phyloP scores from a whole-genome alignment of 257 asterid species.

The Paulownia fortunei region DNA sequence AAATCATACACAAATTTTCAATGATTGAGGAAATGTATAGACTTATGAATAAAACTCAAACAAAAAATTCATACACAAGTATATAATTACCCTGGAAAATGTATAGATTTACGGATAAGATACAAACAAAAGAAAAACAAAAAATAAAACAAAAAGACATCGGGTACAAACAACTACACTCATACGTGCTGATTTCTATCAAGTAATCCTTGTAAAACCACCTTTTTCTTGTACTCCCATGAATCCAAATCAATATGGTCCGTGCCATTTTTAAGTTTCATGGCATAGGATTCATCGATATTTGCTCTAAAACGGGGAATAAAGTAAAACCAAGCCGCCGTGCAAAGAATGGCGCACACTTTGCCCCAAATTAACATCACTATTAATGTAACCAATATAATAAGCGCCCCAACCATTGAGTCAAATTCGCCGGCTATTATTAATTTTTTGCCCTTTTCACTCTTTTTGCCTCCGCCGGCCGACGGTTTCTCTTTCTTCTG shows the following conservation, averaged over 20 bases:
- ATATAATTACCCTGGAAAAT: background rate
- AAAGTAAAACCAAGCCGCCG: constrained; percentile 41
- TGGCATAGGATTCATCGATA: background rate
- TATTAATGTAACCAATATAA: constrained; percentile 36
- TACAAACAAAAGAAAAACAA: background rate
- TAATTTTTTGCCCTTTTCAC: background rate
- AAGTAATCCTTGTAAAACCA: constrained; percentile 37
- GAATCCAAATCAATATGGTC: constrained; percentile 35
- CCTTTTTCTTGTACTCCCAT: constrained; percentile 37
- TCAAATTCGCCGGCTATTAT: constrained; percentile 31
- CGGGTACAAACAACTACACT: background rate
- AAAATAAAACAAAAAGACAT: background rate
- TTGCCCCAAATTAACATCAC: constrained; percentile 53
- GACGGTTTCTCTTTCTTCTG: background rate
- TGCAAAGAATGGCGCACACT: constrained; percentile 36
- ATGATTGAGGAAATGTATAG: background rate
- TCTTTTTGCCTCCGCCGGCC: background rate
- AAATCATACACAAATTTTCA: background rate
- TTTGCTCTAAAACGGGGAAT: constrained; percentile 35
- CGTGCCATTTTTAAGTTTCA: background rate
- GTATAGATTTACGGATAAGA: background rate
- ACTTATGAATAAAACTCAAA: no score
- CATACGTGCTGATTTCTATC: constrained; percentile 27
- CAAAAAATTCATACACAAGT: no score
- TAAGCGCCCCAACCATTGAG: constrained; percentile 40